phyloP scores from a whole-genome alignment of 768 basidiomycete genomes.

The Russula griseocarnosa region DNA sequence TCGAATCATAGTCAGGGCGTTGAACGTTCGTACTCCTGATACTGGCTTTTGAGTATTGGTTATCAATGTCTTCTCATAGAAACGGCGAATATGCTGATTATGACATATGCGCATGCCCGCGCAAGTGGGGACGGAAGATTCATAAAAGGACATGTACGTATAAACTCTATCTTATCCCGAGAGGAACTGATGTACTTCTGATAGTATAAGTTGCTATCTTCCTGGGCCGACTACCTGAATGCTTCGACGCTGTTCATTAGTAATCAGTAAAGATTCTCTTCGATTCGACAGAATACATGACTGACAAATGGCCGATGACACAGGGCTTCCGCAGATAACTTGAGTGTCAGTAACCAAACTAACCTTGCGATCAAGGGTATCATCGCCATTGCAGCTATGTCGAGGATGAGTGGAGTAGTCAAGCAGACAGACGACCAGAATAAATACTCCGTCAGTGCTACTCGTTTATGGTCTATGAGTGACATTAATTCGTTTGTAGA shows the following conservation, averaged over 20 bases:
- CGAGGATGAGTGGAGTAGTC: constrained; percentile 43
- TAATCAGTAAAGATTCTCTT: constrained; percentile 47
- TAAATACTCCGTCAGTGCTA: constrained; percentile 32
- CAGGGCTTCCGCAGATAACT: constrained; percentile 21
- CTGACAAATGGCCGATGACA: constrained; percentile 11
- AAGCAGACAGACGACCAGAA: constrained; percentile 24
- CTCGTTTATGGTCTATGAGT: background rate
- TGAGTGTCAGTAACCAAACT: constrained; percentile 49
- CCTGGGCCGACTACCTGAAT: constrained; percentile 35
- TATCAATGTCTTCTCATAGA: constrained; percentile 21
- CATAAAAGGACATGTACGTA: constrained; percentile 29
- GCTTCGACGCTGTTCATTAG: constrained; percentile 48
- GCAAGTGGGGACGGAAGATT: constrained; percentile 31
- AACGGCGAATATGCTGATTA: constrained; percentile 38
- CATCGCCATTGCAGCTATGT: constrained; percentile 61
- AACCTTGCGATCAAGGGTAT: constrained; percentile 72
- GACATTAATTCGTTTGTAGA: constrained; percentile 6
- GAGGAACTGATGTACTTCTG: background rate
- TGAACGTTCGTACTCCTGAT: constrained; percentile 16
- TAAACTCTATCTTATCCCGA: background rate
- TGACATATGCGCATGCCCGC: constrained; percentile 34
- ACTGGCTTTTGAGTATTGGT: background rate
- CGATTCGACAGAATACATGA: constrained; percentile 43
- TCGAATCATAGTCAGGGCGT: constrained; percentile 12
- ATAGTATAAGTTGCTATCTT: constrained; percentile 32